Conservation (phyloP, 2,329 filamentous ascomycete genomes). For the Colletotrichum tropicale region DNA sequence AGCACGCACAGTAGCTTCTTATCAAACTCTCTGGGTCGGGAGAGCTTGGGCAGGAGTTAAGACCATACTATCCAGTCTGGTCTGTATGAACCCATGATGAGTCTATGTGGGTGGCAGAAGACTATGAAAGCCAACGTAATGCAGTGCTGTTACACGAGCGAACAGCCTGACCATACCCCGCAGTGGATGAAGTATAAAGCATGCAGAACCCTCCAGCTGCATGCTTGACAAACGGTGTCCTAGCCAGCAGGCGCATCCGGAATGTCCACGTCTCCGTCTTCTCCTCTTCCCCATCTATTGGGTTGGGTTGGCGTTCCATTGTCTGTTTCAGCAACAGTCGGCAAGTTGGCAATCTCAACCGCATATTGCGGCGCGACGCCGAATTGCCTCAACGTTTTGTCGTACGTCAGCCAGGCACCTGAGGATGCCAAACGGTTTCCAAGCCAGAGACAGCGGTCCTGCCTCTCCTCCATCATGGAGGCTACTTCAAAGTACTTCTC, state of each 20-base stretch:
- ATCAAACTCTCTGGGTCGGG: too few relatives aligned
- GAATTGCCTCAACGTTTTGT: conserved; percentile 42
- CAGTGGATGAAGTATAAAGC: too few relatives aligned
- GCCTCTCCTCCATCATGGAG: conserved; percentile 61
- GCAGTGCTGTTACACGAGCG: too few relatives aligned
- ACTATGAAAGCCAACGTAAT: too few relatives aligned
- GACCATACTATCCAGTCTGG: too few relatives aligned
- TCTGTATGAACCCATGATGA: too few relatives aligned
- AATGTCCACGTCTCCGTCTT: neutral
- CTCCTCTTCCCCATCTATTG: neutral
- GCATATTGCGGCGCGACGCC: conserved; percentile 41
- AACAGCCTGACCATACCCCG: too few relatives aligned
- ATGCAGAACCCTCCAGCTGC: too few relatives aligned
- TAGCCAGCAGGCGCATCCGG: neutral
- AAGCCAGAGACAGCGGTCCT: conserved; percentile 64
- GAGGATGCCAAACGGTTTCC: conserved; percentile 50
- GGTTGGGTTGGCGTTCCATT: rapidly evolving
- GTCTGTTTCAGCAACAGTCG: rapidly evolving
- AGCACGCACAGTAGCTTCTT: too few relatives aligned
- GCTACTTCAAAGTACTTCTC: conserved; percentile 68
- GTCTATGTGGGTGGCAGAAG: too few relatives aligned
- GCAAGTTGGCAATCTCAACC: neutral
- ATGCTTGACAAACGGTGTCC: too few relatives aligned
- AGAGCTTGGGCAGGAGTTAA: too few relatives aligned
- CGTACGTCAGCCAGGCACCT: conserved; percentile 51